Conservation (phyloP, 257 asterid genomes). For the Galeopsis tetrahit region DNA sequence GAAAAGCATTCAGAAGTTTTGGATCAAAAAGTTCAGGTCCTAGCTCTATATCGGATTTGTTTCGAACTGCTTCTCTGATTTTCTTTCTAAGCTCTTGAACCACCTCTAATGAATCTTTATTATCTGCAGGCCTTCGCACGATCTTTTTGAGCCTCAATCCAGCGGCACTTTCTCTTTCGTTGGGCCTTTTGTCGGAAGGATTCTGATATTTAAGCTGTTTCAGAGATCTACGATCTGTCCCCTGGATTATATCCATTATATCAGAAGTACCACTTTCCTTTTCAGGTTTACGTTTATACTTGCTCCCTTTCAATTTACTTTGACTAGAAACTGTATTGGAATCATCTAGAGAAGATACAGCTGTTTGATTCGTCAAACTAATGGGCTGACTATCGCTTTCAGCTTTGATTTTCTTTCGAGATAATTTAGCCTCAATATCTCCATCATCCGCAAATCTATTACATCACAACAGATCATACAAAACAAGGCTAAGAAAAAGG, state of each 20-base stretch:
- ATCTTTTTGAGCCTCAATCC: slow-evolving; percentile 93
- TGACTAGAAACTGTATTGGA: slow-evolving; percentile 34
- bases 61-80: slow-evolving; percentile 85
- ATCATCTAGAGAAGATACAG: slow-evolving; percentile 44
- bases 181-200: slow-evolving; percentile 40
- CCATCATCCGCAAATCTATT: slow-evolving; percentile 56
- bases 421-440: slow-evolving; percentile 42
- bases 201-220: slow-evolving; percentile 44
- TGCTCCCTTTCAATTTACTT: slow-evolving; percentile 38
- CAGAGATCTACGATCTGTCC: slow-evolving; percentile 52
- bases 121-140: slow-evolving; percentile 76
- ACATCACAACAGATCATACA: slow-evolving; percentile 22
- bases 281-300: slow-evolving; percentile 37
- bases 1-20: slow-evolving; percentile 91
- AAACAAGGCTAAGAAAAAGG: slow-evolving; percentile 23
- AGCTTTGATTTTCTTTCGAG: slow-evolving; percentile 65
- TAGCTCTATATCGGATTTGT: slow-evolving; percentile 68
- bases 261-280: slow-evolving; percentile 46
- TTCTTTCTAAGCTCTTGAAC: slow-evolving; percentile 84
- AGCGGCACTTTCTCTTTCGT: slow-evolving; percentile 59
- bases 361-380: slow-evolving; percentile 41
- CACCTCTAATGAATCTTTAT: slow-evolving; percentile 61
- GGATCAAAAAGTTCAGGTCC: slow-evolving; percentile 76
- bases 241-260: slow-evolving; percentile 79
- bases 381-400: slow-evolving; percentile 43